A percentile compares a stretch with the other conserved stretches of the same genome.
Evolutionary conservation across 441 rosid genomes (phyloP).

Genomic region (Mallotus japonicus): DNA sequence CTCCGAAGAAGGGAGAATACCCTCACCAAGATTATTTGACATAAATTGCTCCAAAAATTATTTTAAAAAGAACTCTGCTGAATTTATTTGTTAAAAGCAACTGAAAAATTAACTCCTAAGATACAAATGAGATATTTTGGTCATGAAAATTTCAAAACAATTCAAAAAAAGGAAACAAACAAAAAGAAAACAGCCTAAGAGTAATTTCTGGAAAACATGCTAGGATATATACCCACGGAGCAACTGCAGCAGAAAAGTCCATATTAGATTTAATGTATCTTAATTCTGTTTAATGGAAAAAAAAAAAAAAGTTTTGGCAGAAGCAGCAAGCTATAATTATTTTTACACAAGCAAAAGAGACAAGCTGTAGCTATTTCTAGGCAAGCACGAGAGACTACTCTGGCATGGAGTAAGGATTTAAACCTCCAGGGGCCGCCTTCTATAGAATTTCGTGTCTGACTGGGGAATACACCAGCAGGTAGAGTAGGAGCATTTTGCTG

Average conservation of each 20-base stretch:
- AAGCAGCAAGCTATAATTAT: constrained; percentile 9
- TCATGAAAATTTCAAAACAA: neutral
- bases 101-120: neutral
- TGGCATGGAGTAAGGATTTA: constrained; percentile 30
- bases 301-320: constrained; percentile 2
- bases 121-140: neutral
- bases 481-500: constrained; percentile 50
- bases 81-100: neutral
- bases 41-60: neutral
- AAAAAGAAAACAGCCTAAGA: neutral
- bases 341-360: constrained; percentile 18
- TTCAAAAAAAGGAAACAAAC: neutral
- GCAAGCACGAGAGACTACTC: constrained; percentile 16
- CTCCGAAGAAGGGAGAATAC: neutral
- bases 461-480: constrained; percentile 66
- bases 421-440: constrained; percentile 91
- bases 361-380: constrained; percentile 9
- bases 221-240: neutral
- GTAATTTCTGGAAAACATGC: neutral
- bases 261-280: neutral
- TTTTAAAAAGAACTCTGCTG: neutral
- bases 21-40: neutral
- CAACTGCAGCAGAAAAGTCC: neutral
- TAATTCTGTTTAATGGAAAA: neutral
- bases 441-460: constrained; percentile 51